Evolutionary conservation across 805 yeast genomes (phyloP).

Genomic region (Sugiyamaella valdiviana): DNA sequence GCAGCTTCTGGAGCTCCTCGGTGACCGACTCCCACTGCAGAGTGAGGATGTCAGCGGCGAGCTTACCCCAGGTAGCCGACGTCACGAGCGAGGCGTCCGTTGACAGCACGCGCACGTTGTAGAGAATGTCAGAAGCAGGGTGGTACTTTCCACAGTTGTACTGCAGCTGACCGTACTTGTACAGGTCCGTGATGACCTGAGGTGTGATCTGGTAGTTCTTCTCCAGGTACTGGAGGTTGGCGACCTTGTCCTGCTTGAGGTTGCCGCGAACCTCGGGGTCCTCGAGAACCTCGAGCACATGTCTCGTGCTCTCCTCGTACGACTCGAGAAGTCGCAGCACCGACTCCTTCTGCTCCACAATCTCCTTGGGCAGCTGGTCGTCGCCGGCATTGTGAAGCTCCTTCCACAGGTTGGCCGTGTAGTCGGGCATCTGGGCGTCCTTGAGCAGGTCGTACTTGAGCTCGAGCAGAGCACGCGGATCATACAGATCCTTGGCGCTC

Average conservation of each 20-base stretch:
- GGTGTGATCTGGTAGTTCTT: slow-evolving; percentile 38
- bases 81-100: slow-evolving; percentile 44
- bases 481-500: slow-evolving; percentile 39
- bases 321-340: slow-evolving; percentile 35
- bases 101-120: slow-evolving; percentile 51
- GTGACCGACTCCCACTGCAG: slow-evolving; percentile 48
- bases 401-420: slow-evolving; percentile 41
- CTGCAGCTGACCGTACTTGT: slow-evolving; percentile 55
- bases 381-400: slow-evolving; percentile 34
- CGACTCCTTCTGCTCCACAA: slow-evolving; percentile 31
- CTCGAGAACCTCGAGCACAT: slow-evolving; percentile 42
- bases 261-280: slow-evolving; percentile 47
- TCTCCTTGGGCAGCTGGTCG: slow-evolving; percentile 38
- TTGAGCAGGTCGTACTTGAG: slow-evolving; percentile 49
- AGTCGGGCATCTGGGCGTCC: slow-evolving; percentile 52
- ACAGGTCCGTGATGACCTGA: slow-evolving; percentile 44
- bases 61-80: slow-evolving; percentile 62
- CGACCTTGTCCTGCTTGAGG: slow-evolving; percentile 50
- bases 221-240: slow-evolving; percentile 44
- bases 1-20: slow-evolving; percentile 47
- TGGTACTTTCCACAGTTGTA: slow-evolving; percentile 58
- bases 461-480: slow-evolving; percentile 39
- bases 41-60: slow-evolving; percentile 54
- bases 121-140: slow-evolving; percentile 52
- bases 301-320: slow-evolving; percentile 39